These are phyloP conservation scores for Schizophyllum amplum DNA, from an alignment of 1,284 basidiomycete genomes.

Conservation along the genomic window DNA sequence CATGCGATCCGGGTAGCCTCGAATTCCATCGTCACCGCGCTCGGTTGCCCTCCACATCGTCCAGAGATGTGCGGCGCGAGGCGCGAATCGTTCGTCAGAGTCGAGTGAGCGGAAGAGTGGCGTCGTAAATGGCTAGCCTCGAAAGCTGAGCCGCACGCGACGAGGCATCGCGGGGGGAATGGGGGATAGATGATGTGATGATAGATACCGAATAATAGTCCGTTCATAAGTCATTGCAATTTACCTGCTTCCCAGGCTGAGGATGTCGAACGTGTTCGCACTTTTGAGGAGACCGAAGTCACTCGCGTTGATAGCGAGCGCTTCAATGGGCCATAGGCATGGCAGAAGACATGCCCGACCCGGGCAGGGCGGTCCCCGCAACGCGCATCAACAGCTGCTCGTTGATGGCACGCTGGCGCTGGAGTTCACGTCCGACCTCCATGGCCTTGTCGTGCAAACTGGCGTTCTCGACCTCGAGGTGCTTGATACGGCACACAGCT, in stretches of 20 bases:
- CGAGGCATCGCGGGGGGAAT: constrained; percentile 2
- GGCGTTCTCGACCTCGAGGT: constrained; percentile 67
- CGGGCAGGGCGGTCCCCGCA: constrained; percentile 23
- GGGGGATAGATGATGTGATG: constrained; percentile 9
- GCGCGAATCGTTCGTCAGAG: constrained; percentile 28
- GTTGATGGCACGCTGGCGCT: constrained; percentile 71
- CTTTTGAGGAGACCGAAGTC: constrained; percentile 5
- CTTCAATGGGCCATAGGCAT: constrained; percentile 8
- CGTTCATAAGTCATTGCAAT: constrained; percentile 17
- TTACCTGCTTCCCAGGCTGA: constrained; percentile 9
- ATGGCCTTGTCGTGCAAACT: constrained; percentile 67
- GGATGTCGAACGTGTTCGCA: constrained; percentile 16
- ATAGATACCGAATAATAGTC: constrained; percentile 14
- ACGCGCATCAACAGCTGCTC: constrained; percentile 34
- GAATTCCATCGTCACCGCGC: constrained; percentile 36
- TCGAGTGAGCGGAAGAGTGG: constrained; percentile 13
- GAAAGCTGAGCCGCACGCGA: background rate
- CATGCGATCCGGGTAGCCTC: constrained; percentile 32
- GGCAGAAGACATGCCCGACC: constrained; percentile 5
- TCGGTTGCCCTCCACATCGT: constrained; percentile 18
- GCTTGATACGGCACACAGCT: constrained; percentile 74
- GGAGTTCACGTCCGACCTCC: constrained; percentile 67
- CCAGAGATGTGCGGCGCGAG: constrained; percentile 10
- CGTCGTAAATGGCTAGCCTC: no score
- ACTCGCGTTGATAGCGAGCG: no score